These are phyloP conservation scores for Talaromyces sp. DNA, from an alignment of 2,329 filamentous ascomycete genomes.

Conservation along the genomic window DNA sequence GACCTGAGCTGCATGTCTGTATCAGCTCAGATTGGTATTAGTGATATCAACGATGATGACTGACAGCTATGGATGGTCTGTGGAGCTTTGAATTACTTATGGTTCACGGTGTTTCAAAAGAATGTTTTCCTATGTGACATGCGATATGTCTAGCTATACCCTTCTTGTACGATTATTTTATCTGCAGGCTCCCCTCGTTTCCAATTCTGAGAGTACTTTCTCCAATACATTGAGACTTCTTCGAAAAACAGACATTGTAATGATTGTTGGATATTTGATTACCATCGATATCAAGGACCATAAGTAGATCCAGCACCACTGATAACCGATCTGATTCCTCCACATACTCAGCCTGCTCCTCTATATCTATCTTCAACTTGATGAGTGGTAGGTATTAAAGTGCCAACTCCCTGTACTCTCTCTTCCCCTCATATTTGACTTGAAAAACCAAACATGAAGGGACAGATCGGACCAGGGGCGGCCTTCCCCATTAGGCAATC, in stretches of 20 bases:
- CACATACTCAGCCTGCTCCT: not conserved
- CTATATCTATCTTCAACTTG: not conserved
- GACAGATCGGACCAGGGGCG: not conserved
- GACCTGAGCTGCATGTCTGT: not conserved
- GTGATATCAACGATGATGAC: not conserved
- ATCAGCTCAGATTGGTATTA: not conserved
- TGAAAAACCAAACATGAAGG: not conserved
- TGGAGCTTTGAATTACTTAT: too few relatives aligned
- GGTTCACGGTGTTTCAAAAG: too few relatives aligned
- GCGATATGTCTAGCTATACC: too few relatives aligned
- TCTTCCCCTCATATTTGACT: not conserved
- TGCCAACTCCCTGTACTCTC: not conserved
- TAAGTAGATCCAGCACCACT: too few relatives aligned
- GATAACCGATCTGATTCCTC: not conserved
- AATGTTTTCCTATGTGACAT: too few relatives aligned
- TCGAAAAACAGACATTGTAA: too few relatives aligned
- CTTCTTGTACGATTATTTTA: too few relatives aligned
- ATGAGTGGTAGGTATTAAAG: not conserved
- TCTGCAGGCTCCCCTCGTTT: too few relatives aligned
- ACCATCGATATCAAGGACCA: too few relatives aligned
- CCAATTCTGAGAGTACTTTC: too few relatives aligned
- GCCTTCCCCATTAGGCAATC: slow-evolving; percentile 19
- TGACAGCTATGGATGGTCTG: not conserved
- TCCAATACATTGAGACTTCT: too few relatives aligned
- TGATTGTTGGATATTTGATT: too few relatives aligned